A percentile compares a stretch with the other conserved stretches of the same genome.
phyloP scores from a whole-genome alignment of 2,329 filamentous ascomycete species.

The Xylariaceae sp. region DNA sequence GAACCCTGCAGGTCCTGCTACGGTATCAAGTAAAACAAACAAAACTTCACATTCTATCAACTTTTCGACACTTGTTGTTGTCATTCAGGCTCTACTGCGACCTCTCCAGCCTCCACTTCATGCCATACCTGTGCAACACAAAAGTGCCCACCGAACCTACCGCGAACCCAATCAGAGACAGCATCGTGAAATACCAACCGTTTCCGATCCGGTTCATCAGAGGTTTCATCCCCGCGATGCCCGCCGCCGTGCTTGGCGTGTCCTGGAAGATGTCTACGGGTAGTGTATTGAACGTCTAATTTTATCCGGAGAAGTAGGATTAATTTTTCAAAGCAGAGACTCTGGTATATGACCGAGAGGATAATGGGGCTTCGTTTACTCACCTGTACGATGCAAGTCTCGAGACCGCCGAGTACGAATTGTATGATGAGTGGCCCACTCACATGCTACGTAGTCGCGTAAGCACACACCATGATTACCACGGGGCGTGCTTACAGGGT shows the following conservation, averaged over 20 bases:
- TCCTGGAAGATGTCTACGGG: not conserved
- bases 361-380: not conserved
- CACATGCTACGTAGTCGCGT: constrained; percentile 3
- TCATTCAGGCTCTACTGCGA: too few relatives aligned
- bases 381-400: constrained; percentile 8
- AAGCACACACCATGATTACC: not conserved
- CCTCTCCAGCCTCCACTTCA: constrained; percentile 5
- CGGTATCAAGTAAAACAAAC: too few relatives aligned
- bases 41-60: too few relatives aligned
- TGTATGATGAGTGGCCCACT: constrained; percentile 5
- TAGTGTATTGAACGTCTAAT: constrained; percentile 2
- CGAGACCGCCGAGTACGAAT: constrained; percentile 2
- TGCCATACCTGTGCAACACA: not conserved
- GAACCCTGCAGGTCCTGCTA: too few relatives aligned
- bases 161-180: constrained; percentile 1
- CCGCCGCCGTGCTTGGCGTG: not conserved
- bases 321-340: too few relatives aligned
- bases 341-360: too few relatives aligned
- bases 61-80: too few relatives aligned
- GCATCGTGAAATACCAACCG: constrained; percentile 6
- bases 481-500: too few relatives aligned
- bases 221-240: not conserved
- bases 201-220: constrained; percentile 1
- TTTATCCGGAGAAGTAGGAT: too few relatives aligned
- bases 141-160: constrained; percentile 1